Conservation (phyloP, 2,329 filamentous ascomycete genomes). For the Talaromyces sp. region DNA sequence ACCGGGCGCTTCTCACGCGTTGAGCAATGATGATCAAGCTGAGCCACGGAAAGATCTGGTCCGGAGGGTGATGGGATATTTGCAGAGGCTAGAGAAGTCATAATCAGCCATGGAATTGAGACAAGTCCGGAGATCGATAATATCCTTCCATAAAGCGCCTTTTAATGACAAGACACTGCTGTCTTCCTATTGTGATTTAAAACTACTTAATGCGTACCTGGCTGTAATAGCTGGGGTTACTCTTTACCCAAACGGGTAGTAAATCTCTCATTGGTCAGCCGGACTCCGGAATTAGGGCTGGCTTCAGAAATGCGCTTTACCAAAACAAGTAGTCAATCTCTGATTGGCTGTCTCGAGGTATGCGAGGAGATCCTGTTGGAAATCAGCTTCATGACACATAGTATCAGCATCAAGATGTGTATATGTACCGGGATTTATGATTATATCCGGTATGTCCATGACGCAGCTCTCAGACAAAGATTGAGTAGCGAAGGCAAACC, state of each 20-base stretch:
- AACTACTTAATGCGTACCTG: neutral
- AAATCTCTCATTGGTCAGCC: constrained; percentile 4
- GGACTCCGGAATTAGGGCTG: neutral
- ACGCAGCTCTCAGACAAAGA: neutral
- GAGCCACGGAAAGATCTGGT: constrained; percentile 49
- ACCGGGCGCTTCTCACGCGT: constrained; percentile 32
- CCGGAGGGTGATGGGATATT: constrained; percentile 50
- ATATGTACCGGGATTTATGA: neutral
- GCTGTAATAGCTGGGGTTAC: neutral
- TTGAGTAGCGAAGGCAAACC: neutral
- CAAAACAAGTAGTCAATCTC: constrained; percentile 10
- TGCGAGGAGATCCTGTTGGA: neutral
- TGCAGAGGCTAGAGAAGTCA: constrained; percentile 28
- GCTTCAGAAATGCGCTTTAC: neutral
- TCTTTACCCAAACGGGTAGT: neutral
- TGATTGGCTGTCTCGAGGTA: constrained; percentile 4
- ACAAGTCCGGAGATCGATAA: neutral
- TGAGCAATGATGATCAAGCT: constrained; percentile 36
- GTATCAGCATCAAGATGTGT: neutral
- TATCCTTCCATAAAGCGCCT: neutral
- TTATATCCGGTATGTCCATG: constrained; percentile 13
- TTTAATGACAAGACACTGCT: neutral
- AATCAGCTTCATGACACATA: neutral
- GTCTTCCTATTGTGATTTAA: neutral
- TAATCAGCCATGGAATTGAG: neutral